A percentile compares a stretch with the other conserved stretches of the same genome.
phyloP scores from a whole-genome alignment of 768 basidiomycete species.

The Lepiota brunneoincarnata region DNA sequence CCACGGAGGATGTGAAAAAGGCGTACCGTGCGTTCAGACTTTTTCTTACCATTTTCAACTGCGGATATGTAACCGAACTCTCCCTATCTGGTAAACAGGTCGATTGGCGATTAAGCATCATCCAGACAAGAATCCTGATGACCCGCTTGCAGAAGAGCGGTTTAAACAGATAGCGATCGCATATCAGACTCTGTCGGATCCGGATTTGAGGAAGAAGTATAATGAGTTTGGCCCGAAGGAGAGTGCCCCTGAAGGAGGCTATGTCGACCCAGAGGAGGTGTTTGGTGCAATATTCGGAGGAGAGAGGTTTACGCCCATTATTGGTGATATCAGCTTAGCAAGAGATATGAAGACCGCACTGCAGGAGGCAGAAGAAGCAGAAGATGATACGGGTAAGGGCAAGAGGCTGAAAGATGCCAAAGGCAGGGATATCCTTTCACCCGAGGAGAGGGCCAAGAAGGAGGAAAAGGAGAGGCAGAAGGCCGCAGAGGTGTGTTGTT shows the following conservation, averaged over 20 bases:
- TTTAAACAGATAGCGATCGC: slow-evolving; percentile 92
- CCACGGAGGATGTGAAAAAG: slow-evolving; percentile 85
- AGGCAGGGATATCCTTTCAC: slow-evolving; percentile 49
- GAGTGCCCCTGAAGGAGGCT: slow-evolving; percentile 80
- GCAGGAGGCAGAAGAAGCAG: slow-evolving; percentile 80
- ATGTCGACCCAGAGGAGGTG: slow-evolving; percentile 82
- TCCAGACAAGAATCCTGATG: slow-evolving; percentile 90
- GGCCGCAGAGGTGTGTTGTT: slow-evolving; percentile 58
- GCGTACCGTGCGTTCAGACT: slow-evolving; percentile 65
- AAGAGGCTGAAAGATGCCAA: slow-evolving; percentile 56
- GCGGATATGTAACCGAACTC: background rate
- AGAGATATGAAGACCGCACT: slow-evolving; percentile 91
- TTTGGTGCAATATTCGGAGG: slow-evolving; percentile 88
- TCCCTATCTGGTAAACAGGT: slow-evolving; percentile 44
- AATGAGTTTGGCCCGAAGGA: slow-evolving; percentile 90
- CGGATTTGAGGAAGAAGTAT: slow-evolving; percentile 74
- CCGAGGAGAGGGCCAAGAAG: slow-evolving; percentile 70
- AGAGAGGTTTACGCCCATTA: slow-evolving; percentile 81
- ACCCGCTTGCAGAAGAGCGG: slow-evolving; percentile 81
- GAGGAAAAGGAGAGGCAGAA: slow-evolving; percentile 69
- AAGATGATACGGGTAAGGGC: slow-evolving; percentile 42
- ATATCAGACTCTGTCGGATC: slow-evolving; percentile 83
- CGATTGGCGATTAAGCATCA: slow-evolving; percentile 88
- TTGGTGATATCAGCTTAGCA: slow-evolving; percentile 85
- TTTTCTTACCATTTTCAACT: slow-evolving; percentile 1